Evolutionary conservation across 176 grass and related monocot genomes (phyloP).

Genomic region (Melocanna baccifera): DNA sequence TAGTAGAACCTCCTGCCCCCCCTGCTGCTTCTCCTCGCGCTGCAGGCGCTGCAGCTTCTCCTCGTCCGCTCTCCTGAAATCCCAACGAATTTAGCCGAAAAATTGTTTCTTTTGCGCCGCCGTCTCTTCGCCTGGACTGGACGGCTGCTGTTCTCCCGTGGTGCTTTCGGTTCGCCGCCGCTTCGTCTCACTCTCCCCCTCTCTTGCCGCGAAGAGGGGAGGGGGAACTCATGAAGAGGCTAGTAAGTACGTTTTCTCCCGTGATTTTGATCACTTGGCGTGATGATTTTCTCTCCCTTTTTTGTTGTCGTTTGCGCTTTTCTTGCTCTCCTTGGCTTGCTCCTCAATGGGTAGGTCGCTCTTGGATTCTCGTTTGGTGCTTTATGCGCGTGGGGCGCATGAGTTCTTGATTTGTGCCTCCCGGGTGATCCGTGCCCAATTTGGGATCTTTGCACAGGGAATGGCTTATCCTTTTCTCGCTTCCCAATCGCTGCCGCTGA

Average conservation of each 20-base stretch:
- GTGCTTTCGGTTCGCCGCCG: background rate
- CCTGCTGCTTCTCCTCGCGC: background rate
- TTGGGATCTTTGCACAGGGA: conserved; percentile 30
- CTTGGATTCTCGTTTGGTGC: conserved; percentile 24
- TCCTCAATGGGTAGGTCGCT: background rate
- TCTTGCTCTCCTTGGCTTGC: background rate
- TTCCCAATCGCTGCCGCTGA: background rate
- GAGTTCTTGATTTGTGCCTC: conserved; percentile 20
- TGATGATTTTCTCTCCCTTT: background rate
- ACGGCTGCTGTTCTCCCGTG: background rate
- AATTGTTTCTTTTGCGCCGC: background rate
- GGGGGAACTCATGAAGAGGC: conserved; percentile 66
- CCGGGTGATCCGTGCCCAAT: conserved; percentile 19
- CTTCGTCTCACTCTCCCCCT: conserved; percentile 10
- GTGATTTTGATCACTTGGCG: conserved; percentile 19
- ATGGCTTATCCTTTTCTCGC: conserved; percentile 28
- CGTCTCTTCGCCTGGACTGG: background rate
- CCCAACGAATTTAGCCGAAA: background rate
- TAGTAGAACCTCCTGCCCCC: background rate
- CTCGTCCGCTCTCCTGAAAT: background rate
- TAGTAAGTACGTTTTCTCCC: conserved; percentile 73
- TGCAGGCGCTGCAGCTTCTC: conserved; percentile 17
- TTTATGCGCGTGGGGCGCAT: background rate
- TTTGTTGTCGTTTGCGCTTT: conserved; percentile 7
- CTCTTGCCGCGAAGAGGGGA: conserved; percentile 18